A percentile compares a stretch with the other conserved stretches of the same genome.
These are phyloP conservation scores for Capsicum rhomboideum DNA, from an alignment of 257 asterid species.

Conservation along the genomic window DNA sequence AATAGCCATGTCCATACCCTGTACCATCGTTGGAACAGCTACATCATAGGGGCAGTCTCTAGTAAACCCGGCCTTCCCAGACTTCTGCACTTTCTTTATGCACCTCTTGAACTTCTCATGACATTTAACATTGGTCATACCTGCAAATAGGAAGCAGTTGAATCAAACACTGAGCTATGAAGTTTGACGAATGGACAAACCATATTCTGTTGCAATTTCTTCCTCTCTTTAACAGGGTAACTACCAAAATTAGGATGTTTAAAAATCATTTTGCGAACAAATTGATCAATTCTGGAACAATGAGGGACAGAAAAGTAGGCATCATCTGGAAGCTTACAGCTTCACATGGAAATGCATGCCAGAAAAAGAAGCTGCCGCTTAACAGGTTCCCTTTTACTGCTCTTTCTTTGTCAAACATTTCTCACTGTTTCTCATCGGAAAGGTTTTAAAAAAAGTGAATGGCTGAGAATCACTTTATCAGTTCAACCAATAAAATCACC, in stretches of 20 bases:
- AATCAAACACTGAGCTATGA: neutral
- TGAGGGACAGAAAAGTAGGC: neutral
- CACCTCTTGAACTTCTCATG: slow-evolving; percentile 85
- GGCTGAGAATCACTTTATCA: neutral
- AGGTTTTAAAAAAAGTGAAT: neutral
- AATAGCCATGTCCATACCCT: slow-evolving; percentile 89
- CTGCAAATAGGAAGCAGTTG: slow-evolving; percentile 22
- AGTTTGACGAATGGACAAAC: neutral
- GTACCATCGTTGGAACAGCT: slow-evolving; percentile 78
- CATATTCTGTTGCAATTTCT: neutral
- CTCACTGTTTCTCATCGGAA: neutral
- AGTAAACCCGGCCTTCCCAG: slow-evolving; percentile 76
- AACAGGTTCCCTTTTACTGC: neutral
- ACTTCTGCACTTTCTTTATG: slow-evolving; percentile 61
- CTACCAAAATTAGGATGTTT: neutral
- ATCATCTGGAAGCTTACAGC: neutral
- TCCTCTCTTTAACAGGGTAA: neutral
- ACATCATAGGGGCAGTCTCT: slow-evolving; percentile 53
- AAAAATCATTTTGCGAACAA: neutral
- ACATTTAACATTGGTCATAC: slow-evolving; percentile 64
- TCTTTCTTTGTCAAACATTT: neutral
- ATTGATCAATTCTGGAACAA: neutral
- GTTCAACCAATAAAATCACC: neutral
- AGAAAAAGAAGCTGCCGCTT: neutral
- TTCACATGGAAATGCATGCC: neutral